Evolutionary conservation across 2,329 filamentous ascomycete genomes (phyloP).

Genomic region (Stemphylium vesicarium): DNA sequence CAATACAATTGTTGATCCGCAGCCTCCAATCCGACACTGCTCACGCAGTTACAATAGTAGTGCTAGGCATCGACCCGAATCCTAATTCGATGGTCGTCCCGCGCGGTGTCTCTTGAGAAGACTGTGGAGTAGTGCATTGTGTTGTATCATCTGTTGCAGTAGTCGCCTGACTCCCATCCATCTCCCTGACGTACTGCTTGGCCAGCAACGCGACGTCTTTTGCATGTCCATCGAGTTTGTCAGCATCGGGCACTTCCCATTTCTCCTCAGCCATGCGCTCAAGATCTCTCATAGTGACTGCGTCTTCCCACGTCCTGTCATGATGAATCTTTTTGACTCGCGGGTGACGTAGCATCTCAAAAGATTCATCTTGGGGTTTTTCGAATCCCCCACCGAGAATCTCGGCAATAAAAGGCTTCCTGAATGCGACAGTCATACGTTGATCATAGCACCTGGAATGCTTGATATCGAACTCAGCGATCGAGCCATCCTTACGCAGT

Average conservation of each 20-base stretch:
- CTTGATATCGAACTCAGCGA: conserved; percentile 32
- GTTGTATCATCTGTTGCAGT: conserved; percentile 29
- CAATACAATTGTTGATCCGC: no score
- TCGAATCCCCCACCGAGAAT: conserved; percentile 81
- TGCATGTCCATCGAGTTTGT: conserved; percentile 37
- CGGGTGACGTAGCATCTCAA: conserved; percentile 79
- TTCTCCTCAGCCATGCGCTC: conserved; percentile 69
- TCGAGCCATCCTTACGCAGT: conserved; percentile 26
- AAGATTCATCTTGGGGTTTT: conserved; percentile 70
- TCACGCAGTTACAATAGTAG: no score
- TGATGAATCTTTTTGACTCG: conserved; percentile 76
- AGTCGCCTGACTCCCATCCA: conserved; percentile 20
- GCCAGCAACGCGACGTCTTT: conserved; percentile 38
- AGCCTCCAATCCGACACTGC: no score
- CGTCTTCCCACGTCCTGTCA: conserved; percentile 73
- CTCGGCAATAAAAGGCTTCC: conserved; percentile 76
- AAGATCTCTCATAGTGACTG: conserved; percentile 72
- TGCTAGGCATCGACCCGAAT: no score
- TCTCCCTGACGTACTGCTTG: conserved; percentile 27
- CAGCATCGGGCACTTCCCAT: conserved; percentile 35
- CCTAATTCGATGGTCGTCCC: not conserved
- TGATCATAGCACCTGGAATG: conserved; percentile 23
- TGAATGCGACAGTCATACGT: conserved; percentile 64
- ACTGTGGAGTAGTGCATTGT: conserved; percentile 25
- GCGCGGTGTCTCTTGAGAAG: conserved; percentile 11